phyloP scores from a whole-genome alignment of 2,329 filamentous ascomycete species.

The Claviceps quebecensis region DNA sequence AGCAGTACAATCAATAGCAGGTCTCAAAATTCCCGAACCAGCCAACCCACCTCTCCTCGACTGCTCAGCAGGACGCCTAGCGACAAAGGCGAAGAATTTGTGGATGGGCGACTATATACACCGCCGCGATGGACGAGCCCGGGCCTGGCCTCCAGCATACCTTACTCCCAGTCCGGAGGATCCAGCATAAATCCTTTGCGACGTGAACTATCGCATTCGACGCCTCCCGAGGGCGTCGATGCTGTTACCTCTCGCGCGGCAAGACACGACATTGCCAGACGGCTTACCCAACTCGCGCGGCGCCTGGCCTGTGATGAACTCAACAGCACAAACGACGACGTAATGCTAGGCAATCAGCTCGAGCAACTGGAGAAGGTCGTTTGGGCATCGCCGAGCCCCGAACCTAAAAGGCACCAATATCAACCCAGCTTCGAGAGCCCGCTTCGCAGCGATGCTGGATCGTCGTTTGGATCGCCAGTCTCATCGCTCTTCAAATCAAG shows the following conservation, averaged over 20 bases:
- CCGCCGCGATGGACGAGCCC: conserved; percentile 20
- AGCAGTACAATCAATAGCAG: conserved; percentile 7
- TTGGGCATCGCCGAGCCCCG: conserved; percentile 8
- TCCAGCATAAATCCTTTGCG: conserved; percentile 16
- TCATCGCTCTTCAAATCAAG: conserved; percentile 24
- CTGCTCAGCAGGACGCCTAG: conserved; percentile 2
- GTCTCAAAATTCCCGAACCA: conserved; percentile 1
- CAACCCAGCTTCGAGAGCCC: conserved; percentile 14
- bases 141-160: conserved; percentile 20
- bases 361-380: conserved; percentile 23
- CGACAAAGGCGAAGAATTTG: conserved; percentile 3
- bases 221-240: conserved; percentile 3
- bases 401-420: conserved; percentile 8
- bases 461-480: conserved; percentile 21
- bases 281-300: conserved; percentile 24
- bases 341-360: conserved; percentile 21
- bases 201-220: conserved; percentile 12
- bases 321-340: conserved; percentile 23
- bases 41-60: conserved; percentile 2
- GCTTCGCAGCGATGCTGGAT: conserved; percentile 14
- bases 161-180: conserved; percentile 15
- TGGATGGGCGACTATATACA: conserved; percentile 6
- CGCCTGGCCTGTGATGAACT: conserved; percentile 21
- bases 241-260: conserved; percentile 13
- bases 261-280: conserved; percentile 31